phyloP scores from a whole-genome alignment of 148 eudicot species.

The Amaranthus hypochondriacus region DNA sequence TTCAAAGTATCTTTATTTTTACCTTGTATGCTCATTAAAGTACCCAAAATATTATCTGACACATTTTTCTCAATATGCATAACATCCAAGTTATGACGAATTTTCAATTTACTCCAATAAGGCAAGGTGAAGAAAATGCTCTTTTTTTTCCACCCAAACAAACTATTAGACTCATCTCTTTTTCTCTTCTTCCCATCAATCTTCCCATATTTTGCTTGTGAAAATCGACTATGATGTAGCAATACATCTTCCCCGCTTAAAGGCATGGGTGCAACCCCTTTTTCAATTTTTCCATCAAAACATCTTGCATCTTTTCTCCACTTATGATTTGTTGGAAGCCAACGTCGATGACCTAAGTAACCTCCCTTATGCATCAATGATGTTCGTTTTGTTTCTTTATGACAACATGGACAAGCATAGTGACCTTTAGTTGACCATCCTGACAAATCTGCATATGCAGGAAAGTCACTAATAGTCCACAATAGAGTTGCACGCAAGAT shows the following conservation, averaged over 20 bases:
- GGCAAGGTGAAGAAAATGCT: background rate
- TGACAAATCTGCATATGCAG: too few relatives aligned
- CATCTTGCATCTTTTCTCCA: conserved; percentile 7
- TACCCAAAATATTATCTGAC: too few relatives aligned
- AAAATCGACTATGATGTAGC: background rate
- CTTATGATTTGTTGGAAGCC: background rate
- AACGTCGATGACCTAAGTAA: background rate
- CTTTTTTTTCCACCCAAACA: background rate
- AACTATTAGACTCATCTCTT: background rate
- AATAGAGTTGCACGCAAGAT: conserved; percentile 4
- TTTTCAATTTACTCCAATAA: background rate
- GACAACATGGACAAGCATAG: too few relatives aligned
- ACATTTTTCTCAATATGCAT: too few relatives aligned
- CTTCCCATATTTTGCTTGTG: background rate
- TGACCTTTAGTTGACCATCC: too few relatives aligned
- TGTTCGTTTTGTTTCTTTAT: too few relatives aligned
- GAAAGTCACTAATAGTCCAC: conserved; percentile 16
- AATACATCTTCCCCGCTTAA: conserved; percentile 7
- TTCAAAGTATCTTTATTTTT: too few relatives aligned
- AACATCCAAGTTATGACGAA: too few relatives aligned
- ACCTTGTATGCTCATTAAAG: too few relatives aligned
- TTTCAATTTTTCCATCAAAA: background rate
- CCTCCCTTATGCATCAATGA: too few relatives aligned
- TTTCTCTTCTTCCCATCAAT: background rate
- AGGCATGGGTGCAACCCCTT: background rate